A percentile compares a stretch with the other conserved stretches of the same genome.
Conservation (phyloP, 805 yeast genomes). For the Lachancea quebecensis region DNA sequence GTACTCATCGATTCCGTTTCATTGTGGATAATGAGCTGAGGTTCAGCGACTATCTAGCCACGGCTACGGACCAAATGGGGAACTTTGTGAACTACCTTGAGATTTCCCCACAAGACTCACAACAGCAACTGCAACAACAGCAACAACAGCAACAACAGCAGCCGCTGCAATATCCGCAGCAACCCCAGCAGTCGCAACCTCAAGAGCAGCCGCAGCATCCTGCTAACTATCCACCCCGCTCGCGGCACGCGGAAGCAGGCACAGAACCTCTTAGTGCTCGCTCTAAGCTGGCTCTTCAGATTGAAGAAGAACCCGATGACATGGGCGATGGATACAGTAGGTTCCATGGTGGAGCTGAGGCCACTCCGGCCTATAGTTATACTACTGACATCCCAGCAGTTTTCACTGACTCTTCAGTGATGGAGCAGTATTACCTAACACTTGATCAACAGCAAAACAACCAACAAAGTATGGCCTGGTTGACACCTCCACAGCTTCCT, state of each 20-base stretch:
- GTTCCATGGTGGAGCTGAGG: constrained; percentile 55
- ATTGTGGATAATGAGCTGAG: constrained; percentile 91
- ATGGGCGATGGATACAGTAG: constrained; percentile 78
- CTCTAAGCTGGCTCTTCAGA: constrained; percentile 44
- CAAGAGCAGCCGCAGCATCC: constrained; percentile 1
- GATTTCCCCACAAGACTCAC: constrained; percentile 34
- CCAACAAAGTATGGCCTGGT: constrained; percentile 50
- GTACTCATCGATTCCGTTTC: constrained; percentile 88
- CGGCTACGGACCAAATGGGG: constrained; percentile 96
- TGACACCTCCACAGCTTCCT: constrained; percentile 94
- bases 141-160: constrained; percentile 2
- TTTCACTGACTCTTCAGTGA: constrained; percentile 76
- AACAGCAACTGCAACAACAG: constrained; percentile 13
- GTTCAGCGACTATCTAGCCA: constrained; percentile 83
- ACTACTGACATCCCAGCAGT: constrained; percentile 73
- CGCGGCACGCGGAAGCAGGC: not conserved
- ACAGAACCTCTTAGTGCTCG: constrained; percentile 32
- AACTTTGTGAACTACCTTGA: constrained; percentile 90
- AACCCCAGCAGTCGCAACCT: not conserved
- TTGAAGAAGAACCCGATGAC: constrained; percentile 43
- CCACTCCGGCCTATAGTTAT: constrained; percentile 33
- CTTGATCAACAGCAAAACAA: constrained; percentile 60
- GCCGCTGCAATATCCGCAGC: constrained; percentile 2
- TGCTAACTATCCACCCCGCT: not conserved
- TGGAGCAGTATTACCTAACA: constrained; percentile 79